phyloP scores from a whole-genome alignment of 1,284 basidiomycete species.

The Papiliotrema flavescens region DNA sequence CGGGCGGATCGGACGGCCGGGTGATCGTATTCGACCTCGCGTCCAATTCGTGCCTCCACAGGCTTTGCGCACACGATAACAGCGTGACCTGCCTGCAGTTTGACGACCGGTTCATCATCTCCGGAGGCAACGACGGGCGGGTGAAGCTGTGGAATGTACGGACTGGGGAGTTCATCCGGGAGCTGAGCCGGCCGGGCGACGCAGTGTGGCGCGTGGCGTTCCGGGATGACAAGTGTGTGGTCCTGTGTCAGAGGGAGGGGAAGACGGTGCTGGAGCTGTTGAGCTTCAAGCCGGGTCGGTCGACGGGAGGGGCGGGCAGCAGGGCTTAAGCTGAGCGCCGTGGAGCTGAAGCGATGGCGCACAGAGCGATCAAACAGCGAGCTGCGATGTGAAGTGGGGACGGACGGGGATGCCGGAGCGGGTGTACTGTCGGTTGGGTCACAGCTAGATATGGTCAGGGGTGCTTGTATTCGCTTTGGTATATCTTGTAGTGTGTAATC shows the following conservation, averaged over 20 bases:
- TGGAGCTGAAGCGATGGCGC: background rate
- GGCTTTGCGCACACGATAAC: constrained; percentile 73
- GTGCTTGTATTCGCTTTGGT: no score
- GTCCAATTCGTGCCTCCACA: constrained; percentile 53
- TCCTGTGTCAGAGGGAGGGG: constrained; percentile 76
- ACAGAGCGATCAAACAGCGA: no score
- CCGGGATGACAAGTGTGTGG: constrained; percentile 70
- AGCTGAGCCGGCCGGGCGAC: constrained; percentile 70
- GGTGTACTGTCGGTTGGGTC: no score
- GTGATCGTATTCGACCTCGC: constrained; percentile 82
- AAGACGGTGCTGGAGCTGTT: constrained; percentile 84
- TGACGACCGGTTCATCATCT: constrained; percentile 64
- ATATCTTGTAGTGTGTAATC: no score
- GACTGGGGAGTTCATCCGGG: constrained; percentile 68
- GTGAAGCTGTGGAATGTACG: constrained; percentile 79
- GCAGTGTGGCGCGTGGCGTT: constrained; percentile 85
- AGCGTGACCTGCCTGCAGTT: constrained; percentile 88
- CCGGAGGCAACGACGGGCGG: constrained; percentile 80
- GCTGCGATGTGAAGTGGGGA: no score
- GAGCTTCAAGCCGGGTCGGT: constrained; percentile 44
- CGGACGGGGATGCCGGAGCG: no score
- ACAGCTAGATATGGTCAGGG: no score
- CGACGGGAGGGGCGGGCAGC: background rate
- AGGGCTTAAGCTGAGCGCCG: background rate
- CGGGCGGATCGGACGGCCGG: constrained; percentile 89